Conservation (phyloP, 176 grass and related monocot species). For the Aegilops speltoides region DNA sequence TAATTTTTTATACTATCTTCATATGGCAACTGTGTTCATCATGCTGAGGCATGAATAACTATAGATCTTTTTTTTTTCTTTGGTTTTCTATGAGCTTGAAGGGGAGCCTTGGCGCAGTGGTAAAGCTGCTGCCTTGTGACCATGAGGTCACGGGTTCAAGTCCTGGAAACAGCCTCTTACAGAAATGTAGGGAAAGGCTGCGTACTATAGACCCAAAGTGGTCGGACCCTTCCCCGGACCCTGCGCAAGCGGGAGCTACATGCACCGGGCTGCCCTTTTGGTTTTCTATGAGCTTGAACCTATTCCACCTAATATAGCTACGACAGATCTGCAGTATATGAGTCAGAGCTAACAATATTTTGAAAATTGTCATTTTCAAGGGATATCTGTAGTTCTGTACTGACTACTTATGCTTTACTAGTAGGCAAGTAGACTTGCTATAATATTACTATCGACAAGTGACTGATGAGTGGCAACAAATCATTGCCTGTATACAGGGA, state of each 20-base stretch:
- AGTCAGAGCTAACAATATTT: background rate
- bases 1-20: background rate
- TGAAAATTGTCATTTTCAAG: background rate
- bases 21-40: background rate
- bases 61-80: background rate
- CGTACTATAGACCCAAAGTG: no score
- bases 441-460: background rate
- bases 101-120: no score
- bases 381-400: background rate
- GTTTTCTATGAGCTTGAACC: background rate
- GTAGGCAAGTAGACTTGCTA: background rate
- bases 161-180: no score
- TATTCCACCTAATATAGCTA: background rate
- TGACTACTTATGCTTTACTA: background rate
- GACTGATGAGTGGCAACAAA: constrained; percentile 32
- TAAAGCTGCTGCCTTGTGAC: no score
- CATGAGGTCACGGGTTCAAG: no score
- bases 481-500: background rate
- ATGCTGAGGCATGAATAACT: background rate
- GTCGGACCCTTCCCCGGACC: no score
- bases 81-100: background rate
- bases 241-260: no score
- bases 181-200: no score
- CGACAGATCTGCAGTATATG: background rate
- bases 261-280: no score